Base-by-base conservation (phyloP, 2,329 filamentous ascomycete genomes). In the Claviceps pusilla region DNA sequence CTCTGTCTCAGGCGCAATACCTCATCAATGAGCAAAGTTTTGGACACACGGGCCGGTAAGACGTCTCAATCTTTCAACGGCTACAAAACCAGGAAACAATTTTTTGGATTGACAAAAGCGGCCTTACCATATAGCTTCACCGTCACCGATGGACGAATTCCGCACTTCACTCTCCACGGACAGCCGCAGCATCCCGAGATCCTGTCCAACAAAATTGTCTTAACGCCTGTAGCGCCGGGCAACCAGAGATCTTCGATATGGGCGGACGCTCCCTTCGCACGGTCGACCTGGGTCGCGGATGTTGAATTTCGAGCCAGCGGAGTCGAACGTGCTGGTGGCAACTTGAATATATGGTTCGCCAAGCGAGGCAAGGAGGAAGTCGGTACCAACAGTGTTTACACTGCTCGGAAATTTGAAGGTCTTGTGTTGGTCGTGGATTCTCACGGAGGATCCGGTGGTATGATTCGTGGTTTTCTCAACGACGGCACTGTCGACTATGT, bases 331-430 rank as follows among this genome's bases (percentile, higher is more conserved):
- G 89, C 84, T 51, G 83, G 84, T 55, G 93, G 93, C 50, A 96
- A 94, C 70, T 74, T 98, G 61, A 91, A 97, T 69, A 77, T 98
- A 63, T 98, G 93, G 93, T 88, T 94, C 64, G 83, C 80, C 52
- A 83, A 81, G 61, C 78, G 87, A 57, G 86, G 86, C 37, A 72
- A 79, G 60, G 70, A 76, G 57, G 73, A 75, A 35, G 74, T 95
- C 54, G 84, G 82, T 54, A 78, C 83, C 29, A 78, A 80, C 59
- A 94, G 87, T 69, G 81, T 95, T 61, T 95, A 96, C 71, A 93
- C 86, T 0, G 84, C 85, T 10, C 81, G 81, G 53, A 81, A 80
- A 61, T 98, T 95, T 63, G 91, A 97, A 62, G 93, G 93, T n/a
- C 73, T 98, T 60, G 90, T 82, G 39, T 73, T 98, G 55, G 84